phyloP scores from a whole-genome alignment of 331 rosid species.

The Malus hybrid region DNA sequence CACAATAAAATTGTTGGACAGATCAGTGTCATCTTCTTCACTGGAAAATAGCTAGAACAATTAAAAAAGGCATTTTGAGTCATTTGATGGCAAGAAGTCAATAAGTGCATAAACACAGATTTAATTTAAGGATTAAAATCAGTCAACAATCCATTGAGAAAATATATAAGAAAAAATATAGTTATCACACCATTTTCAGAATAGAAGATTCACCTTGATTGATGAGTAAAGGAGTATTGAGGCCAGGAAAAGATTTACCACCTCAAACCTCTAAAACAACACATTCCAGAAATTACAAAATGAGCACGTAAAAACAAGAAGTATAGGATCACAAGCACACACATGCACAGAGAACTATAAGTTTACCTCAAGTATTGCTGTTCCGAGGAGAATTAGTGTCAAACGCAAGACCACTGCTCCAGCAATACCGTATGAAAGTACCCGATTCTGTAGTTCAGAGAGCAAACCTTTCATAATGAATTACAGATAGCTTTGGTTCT shows the following conservation, averaged over 20 bases:
- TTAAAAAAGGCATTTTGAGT: conserved; percentile 2
- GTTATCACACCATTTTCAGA: neutral
- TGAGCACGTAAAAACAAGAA: neutral
- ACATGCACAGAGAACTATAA: conserved; percentile 7
- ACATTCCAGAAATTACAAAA: conserved; percentile 3
- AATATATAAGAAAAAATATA: neutral
- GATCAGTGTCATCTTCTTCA: conserved; percentile 78
- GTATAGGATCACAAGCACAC: neutral
- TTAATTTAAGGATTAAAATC: neutral
- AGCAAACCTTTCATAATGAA: conserved; percentile 1
- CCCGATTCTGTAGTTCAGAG: conserved; percentile 56
- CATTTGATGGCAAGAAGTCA: neutral
- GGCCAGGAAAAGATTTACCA: conserved; percentile 80
- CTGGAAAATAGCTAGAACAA: conserved; percentile 54
- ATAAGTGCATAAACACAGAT: neutral
- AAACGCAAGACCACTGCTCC: conserved; percentile 82
- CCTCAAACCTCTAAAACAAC: conserved; percentile 69
- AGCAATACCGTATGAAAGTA: conserved; percentile 87
- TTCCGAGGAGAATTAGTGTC: conserved; percentile 66
- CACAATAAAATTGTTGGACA: conserved; percentile 79
- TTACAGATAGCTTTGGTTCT: neutral
- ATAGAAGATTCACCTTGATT: conserved; percentile 56
- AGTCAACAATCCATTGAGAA: neutral
- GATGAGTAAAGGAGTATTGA: conserved; percentile 68
- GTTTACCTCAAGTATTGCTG: conserved; percentile 74